A percentile compares a stretch with the other conserved stretches of the same genome.
phyloP scores from a whole-genome alignment of 2,329 filamentous ascomycete species.

The Stemphylium lycopersici region DNA sequence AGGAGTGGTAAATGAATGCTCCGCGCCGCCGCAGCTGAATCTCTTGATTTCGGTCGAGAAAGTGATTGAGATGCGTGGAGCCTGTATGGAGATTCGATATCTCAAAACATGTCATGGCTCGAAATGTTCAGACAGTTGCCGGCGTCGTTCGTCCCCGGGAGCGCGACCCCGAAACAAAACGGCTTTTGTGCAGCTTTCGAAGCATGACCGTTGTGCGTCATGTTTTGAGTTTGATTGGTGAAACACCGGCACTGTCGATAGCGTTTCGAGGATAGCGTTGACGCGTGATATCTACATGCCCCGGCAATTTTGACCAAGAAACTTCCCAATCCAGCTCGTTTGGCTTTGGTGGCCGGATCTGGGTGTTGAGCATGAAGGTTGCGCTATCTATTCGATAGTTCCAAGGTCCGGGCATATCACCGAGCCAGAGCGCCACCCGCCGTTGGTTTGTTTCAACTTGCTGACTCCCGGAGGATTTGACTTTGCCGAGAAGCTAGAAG shows the following conservation, averaged over 20 bases:
- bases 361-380: neutral
- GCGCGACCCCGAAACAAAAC: slow-evolving; percentile 4
- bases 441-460: slow-evolving; percentile 14
- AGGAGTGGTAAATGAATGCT: neutral
- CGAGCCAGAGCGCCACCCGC: neutral
- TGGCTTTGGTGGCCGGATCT: slow-evolving; percentile 2
- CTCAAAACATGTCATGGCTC: slow-evolving; percentile 14
- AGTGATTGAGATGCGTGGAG: neutral
- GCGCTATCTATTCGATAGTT: slow-evolving; percentile 12
- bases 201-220: slow-evolving; percentile 15
- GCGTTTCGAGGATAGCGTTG: slow-evolving; percentile 9
- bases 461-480: neutral
- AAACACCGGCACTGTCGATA: slow-evolving; percentile 15
- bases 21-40: neutral
- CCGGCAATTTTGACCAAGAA: neutral
- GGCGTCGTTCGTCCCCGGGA: neutral
- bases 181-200: neutral
- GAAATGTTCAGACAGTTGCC: slow-evolving; percentile 8
- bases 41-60: neutral
- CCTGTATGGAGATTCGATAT: slow-evolving; percentile 10
- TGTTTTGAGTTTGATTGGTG: slow-evolving; percentile 9
- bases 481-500: neutral
- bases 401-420: neutral
- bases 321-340: slow-evolving; percentile 3
- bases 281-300: neutral